Evolutionary conservation across 2,329 filamentous ascomycete genomes (phyloP).

Genomic region (Microsporum ferrugineum): DNA sequence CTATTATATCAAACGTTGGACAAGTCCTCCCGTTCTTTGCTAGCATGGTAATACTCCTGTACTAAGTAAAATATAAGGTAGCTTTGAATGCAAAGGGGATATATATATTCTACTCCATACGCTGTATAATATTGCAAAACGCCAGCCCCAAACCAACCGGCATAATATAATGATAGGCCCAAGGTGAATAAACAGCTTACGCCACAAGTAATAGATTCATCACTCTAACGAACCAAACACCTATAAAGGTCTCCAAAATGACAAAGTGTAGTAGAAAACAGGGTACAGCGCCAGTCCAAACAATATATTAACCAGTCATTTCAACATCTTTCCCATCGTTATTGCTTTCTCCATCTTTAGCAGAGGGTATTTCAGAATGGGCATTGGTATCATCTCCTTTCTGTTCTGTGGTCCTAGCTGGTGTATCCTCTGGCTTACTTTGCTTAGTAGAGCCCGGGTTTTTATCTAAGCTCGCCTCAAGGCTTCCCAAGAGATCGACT

Average conservation of each 20-base stretch:
- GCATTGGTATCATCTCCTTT: background rate
- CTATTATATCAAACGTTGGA: background rate
- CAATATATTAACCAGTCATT: slow-evolving; percentile 1
- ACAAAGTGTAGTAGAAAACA: background rate
- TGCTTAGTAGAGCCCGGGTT: background rate
- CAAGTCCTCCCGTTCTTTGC: background rate
- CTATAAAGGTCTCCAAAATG: background rate
- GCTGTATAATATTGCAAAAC: background rate
- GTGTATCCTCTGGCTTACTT: background rate
- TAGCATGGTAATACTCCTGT: background rate
- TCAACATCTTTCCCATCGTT: slow-evolving; percentile 5
- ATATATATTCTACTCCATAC: background rate
- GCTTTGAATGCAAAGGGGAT: background rate
- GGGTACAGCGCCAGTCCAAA: slow-evolving; percentile 5
- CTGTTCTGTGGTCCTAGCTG: background rate
- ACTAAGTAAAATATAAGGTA: background rate
- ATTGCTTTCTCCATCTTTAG: background rate
- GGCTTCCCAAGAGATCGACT: slow-evolving; percentile 37
- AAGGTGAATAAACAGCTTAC: background rate
- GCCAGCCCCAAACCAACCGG: background rate
- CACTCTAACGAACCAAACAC: background rate
- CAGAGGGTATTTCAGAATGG: background rate
- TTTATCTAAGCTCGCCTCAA: slow-evolving; percentile 34
- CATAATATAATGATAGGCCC: background rate
- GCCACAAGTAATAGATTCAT: background rate